A percentile compares a stretch with the other conserved stretches of the same genome.
Evolutionary conservation across 805 yeast genomes (phyloP).

Genomic region (Wickerhamiella domercqiae): DNA sequence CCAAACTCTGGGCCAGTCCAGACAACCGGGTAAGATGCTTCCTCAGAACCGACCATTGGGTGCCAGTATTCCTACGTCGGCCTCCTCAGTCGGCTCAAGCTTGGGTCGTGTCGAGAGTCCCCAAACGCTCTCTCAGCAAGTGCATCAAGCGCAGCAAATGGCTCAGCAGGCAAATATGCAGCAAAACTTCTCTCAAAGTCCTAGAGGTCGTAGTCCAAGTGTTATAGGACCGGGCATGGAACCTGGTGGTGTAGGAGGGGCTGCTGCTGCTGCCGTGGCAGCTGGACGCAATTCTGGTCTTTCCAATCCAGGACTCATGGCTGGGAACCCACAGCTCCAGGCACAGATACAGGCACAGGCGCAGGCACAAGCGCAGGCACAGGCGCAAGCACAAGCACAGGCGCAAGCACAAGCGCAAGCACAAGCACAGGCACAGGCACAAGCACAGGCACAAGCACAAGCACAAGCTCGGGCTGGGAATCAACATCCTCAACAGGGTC

Average conservation of each 20-base stretch:
- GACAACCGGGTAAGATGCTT: conserved; percentile 20
- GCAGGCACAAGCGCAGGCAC: conserved; percentile 10
- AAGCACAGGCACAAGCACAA: conserved; percentile 10
- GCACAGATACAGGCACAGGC: conserved; percentile 16
- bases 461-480: conserved; percentile 19
- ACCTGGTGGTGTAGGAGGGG: background rate
- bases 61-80: conserved; percentile 12
- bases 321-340: background rate
- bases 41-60: conserved; percentile 17
- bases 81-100: conserved; percentile 11
- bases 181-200: background rate
- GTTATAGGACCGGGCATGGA: background rate
- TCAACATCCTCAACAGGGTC: conserved; percentile 16
- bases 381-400: conserved; percentile 2
- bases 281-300: background rate
- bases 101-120: conserved; percentile 9
- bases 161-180: conserved; percentile 4
- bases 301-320: background rate
- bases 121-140: conserved; percentile 11
- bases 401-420: conserved; percentile 2
- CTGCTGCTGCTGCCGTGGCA: too few species aligned
- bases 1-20: background rate
- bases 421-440: conserved; percentile 3
- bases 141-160: conserved; percentile 12
- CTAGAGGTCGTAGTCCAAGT: background rate